Evolutionary conservation across 257 asterid genomes (phyloP).

Genomic region (Ilex aquifolium): DNA sequence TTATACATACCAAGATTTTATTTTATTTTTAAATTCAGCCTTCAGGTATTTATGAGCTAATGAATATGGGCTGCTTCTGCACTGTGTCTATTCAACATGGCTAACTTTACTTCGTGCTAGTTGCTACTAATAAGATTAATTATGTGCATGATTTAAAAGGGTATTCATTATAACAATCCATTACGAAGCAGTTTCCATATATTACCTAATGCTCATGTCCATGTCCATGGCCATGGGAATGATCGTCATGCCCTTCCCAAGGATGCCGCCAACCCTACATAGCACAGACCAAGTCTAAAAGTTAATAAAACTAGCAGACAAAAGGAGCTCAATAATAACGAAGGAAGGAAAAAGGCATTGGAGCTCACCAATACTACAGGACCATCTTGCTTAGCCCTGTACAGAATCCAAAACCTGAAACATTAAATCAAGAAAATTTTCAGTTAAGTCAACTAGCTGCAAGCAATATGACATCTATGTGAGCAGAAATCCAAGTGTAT

Average conservation of each 20-base stretch:
- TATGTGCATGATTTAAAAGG: too few species aligned
- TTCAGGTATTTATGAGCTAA: too few species aligned
- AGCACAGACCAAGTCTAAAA: slow-evolving; percentile 13
- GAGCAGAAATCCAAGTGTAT: too few species aligned
- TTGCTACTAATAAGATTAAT: too few species aligned
- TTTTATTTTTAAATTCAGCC: too few species aligned
- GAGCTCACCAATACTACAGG: slow-evolving; percentile 83
- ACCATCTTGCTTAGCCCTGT: slow-evolving; percentile 89
- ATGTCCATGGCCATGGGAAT: slow-evolving; percentile 24
- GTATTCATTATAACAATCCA: neutral
- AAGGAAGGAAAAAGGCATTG: neutral
- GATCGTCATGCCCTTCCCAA: slow-evolving; percentile 92
- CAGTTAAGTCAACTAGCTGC: neutral
- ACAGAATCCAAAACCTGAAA: slow-evolving; percentile 85
- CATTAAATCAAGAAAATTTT: slow-evolving; percentile 1
- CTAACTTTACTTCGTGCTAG: too few species aligned
- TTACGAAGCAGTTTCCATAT: neutral
- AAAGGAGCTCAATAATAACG: neutral
- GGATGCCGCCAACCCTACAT: slow-evolving; percentile 94
- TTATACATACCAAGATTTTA: too few species aligned
- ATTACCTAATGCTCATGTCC: slow-evolving; percentile 44
- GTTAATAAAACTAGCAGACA: neutral
- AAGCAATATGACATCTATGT: neutral
- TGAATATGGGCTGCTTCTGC: too few species aligned
- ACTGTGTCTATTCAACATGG: too few species aligned